Base-by-base conservation (phyloP, 495 filamentous ascomycete species). In the Podospora pseudoanserina region DNA sequence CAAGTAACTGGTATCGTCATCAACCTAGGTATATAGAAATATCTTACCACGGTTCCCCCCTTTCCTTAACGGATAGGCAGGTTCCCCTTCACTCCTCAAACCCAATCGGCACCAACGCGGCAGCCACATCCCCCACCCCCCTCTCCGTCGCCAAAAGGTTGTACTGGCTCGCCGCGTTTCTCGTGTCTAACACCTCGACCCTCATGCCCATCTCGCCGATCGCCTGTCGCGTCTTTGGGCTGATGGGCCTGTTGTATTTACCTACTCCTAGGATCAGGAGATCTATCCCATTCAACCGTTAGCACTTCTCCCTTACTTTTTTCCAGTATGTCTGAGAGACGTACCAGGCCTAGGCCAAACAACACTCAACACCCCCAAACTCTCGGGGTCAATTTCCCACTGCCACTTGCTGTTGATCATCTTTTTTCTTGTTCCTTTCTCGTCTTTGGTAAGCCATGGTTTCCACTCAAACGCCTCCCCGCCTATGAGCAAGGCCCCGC, bases 301-400 rank as follows among this genome's bases (percentile, higher is more conserved):
- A 18, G 20, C 27, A 13, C 55, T 3, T 18, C 20, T 9, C 6
- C 5, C 55, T 57, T 57, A 0, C 6, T 16, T 26, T 20, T 20
- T 23, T 23, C 23, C 23, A 23, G 23, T 23, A 23, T 23, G 23
- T 23, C 23, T 23, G 23, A 23, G 23, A 23, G 23, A 82, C 88
- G 66, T 80, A 96, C 93, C 93, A 73, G 95, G 95, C 76, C 95
- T 90, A 68, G 95, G 95, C 91, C 91, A 97, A 28, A 97, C 82
- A 69, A 93, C 57, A 53, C 86, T 86, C 76, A 99, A 79, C 62
- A 97, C 57, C 0, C 91, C 93, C 84, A 92, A 96, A 39, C 81
- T 89, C 70, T 89, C 89, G 59, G 81, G 75, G 5, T 82, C 80
- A 6, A 94, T 82, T 72, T 96, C 92, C 86, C 91, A 94, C 74